Percentiles rank a stretch among this genome's conserved stretches.
Conservation (phyloP, 257 asterid species). For the Datura wrightii region DNA sequence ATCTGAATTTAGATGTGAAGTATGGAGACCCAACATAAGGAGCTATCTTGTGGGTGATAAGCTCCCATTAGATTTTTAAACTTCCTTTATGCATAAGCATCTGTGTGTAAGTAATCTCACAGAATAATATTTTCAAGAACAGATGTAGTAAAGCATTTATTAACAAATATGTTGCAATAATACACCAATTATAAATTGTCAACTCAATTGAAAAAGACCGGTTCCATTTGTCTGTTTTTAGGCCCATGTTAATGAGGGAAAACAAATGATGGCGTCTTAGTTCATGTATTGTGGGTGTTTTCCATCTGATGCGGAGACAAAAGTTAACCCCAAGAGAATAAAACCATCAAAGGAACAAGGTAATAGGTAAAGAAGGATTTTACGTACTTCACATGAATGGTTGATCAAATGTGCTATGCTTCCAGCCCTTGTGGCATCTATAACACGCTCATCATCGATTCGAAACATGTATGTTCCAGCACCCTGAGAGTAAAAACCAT, state of each 20-base stretch:
- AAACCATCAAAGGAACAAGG: constrained; percentile 22
- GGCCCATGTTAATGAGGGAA: not conserved
- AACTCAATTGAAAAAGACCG: not conserved
- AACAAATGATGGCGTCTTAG: constrained; percentile 4
- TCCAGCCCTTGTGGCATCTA: constrained; percentile 98
- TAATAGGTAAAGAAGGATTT: constrained; percentile 22
- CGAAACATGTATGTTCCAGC: constrained; percentile 99
- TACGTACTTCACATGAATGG: constrained; percentile 96
- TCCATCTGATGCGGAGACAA: constrained; percentile 5
- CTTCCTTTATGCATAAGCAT: constrained; percentile 7
- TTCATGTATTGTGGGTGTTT: not conserved
- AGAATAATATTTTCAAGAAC: not conserved
- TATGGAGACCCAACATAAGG: not conserved
- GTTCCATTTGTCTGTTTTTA: not conserved
- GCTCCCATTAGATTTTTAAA: not conserved
- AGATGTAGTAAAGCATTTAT: not conserved
- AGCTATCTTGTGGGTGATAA: not conserved
- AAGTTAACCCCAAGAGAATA: not conserved
- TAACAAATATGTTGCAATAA: not conserved
- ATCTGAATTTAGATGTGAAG: not conserved
- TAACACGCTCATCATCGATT: constrained; percentile 84
- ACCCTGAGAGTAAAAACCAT: constrained; percentile 62
- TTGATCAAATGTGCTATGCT: constrained; percentile 97
- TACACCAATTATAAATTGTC: not conserved
- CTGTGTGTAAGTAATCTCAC: not conserved